Evolutionary conservation across 2,329 filamentous ascomycete genomes (phyloP), one percentile per base, ranked within the genome.

Genomic region (Dothistroma septosporum): DNA sequence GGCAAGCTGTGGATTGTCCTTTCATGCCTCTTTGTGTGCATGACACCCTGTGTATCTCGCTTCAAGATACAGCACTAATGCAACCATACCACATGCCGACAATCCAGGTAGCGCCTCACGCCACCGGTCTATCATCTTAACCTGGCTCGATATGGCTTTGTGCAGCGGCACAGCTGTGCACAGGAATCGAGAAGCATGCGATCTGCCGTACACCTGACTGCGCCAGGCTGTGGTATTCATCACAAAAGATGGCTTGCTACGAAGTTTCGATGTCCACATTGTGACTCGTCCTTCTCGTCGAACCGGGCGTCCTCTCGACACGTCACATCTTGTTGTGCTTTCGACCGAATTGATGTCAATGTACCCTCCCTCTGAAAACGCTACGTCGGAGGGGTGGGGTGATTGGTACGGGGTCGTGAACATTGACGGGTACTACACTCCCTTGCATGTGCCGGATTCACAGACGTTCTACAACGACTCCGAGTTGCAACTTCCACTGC

Each of bases 111-210:
- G 55, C 56, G 19, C 8, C 19, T 32, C 32, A 28, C 63, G 44
- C 24, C 56, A 53, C 54, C 22, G n/a, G 22, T 35, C 59, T 61
- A 61, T 54, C 63, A 57, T 52, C 49, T 21, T 54, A 47, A n/a
- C 35, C 35, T 22, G 31, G 28, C 64, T 63, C 44, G n/a, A 64
- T 60, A 28, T 31, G 57, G 60, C 54, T 16, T 37, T 48, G 33
- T 64, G 62, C 58, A 64, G 62, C 62, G 58, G 62, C 56, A 56
- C 37, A 47, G 54, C 35, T 22, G 58, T 57, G 61, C 37, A 55
- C 61, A 57, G 60, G 63, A 63, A 62, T 61, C 52, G 47, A 37
- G 31, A 31, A 44, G 49, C 24, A 54, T 56, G 56, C 59, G 56
- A 50, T 31, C 55, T 52, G 46, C 47, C 24, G 35, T 37, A 41